Evolutionary conservation across 176 grass and related monocot species (phyloP), one percentile per base, ranked within the genome.

Genomic region (Juncus inflexus): DNA sequence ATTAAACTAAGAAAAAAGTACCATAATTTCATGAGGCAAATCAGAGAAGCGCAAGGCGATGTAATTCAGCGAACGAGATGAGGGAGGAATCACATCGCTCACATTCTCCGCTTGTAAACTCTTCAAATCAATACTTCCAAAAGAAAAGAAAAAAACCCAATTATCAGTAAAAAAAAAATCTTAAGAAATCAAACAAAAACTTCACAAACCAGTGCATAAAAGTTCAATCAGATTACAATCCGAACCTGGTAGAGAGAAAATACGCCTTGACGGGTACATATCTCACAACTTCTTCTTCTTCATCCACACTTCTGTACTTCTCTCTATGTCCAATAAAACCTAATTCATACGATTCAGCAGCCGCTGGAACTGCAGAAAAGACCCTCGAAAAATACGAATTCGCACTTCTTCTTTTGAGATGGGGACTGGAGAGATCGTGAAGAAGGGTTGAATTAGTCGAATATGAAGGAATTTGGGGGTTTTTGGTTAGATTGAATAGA

Each of bases 251-350:
- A 54, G 83, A 95, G 54, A 95, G 75, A 73, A 86, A 90, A 67
- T 84, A 95, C n/a, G 90, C 90, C 80, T 95, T 95, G 72, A 95
- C 86, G 62, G 90, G 86, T 50, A 95, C 86, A 81, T 86, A 90
- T 74, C 75, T 74, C 12, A 43, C 56, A 5, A 64, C 58, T 40
- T 84, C 81, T 61, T 80, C 78, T 41, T 80, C 78, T 42, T 83
- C 84, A 4, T 91, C 83, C 3, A 70, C 69, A 42, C 52, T 70
- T 39, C 14, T 58, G 41, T 70, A 58, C 52, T 35, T 42, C 3
- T 5, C 52, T 35, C 52, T 57, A n/a, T 70, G 67, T 9, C 53
- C 67, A 2, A 15, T 37, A 28, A 70, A 70, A 35, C 53, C 67
- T 6, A 56, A 52, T 19, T 70, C 67, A 54, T 58, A 70, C 2